phyloP scores from a whole-genome alignment of 306 rosid species.

The Cucurbita maxima region DNA sequence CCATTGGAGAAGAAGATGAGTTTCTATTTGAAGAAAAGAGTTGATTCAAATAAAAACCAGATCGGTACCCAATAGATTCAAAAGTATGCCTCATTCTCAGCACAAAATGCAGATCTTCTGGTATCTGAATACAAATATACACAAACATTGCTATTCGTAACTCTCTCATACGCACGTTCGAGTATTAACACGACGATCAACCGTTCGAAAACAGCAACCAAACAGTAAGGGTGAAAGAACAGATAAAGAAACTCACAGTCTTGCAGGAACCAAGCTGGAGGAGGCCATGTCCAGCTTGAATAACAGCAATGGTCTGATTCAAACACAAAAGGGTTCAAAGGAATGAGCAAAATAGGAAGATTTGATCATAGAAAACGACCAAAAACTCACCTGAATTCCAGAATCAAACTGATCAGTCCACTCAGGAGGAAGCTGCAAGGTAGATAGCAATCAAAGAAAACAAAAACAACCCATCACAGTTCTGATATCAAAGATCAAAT shows the following conservation, averaged over 20 bases:
- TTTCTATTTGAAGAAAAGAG: slow-evolving; percentile 84
- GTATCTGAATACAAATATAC: slow-evolving; percentile 37
- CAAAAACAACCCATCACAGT: slow-evolving; percentile 24
- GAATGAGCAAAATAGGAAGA: neutral
- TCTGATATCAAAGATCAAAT: neutral
- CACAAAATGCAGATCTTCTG: slow-evolving; percentile 94
- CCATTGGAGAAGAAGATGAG: slow-evolving; percentile 41
- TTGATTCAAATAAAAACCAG: slow-evolving; percentile 87
- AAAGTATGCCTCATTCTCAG: slow-evolving; percentile 99
- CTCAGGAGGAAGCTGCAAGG: slow-evolving; percentile 95
- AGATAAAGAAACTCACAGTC: slow-evolving; percentile 46
- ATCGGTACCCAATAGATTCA: slow-evolving; percentile 88
- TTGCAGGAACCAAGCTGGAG: slow-evolving; percentile 98
- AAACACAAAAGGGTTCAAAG: neutral
- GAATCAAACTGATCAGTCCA: slow-evolving; percentile 99
- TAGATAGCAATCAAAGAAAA: slow-evolving; percentile 23
- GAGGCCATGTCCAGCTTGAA: slow-evolving; percentile 99
- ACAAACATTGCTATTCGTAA: neutral
- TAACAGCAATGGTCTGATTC: slow-evolving; percentile 91
- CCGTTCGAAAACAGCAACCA: neutral
- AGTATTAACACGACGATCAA: neutral
- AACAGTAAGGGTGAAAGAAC: neutral
- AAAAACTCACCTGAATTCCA: slow-evolving; percentile 77
- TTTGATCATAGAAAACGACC: slow-evolving; percentile 5
- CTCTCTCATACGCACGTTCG: neutral